phyloP scores from a whole-genome alignment of 1,284 basidiomycete species.

The Lentinus polychrous region DNA sequence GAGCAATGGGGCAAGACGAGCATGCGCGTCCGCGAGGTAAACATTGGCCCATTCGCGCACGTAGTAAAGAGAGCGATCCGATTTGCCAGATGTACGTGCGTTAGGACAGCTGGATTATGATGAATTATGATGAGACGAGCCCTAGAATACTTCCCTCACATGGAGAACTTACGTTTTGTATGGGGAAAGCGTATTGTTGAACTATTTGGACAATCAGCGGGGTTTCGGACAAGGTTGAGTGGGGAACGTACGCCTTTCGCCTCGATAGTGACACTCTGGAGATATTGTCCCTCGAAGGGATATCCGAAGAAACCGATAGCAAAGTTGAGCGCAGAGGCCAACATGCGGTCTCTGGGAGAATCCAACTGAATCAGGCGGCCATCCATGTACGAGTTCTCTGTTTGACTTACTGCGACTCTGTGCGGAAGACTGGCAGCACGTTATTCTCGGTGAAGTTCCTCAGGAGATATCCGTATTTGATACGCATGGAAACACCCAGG shows the following conservation, averaged over 20 bases:
- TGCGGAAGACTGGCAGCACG: conserved; percentile 79
- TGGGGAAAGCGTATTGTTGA: conserved; percentile 77
- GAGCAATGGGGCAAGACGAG: conserved; percentile 54
- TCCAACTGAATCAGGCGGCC: conserved; percentile 8
- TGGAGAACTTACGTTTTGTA: conserved; percentile 49
- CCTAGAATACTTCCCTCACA: neutral
- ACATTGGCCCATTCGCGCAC: conserved; percentile 57
- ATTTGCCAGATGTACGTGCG: conserved; percentile 38
- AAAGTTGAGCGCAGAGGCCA: conserved; percentile 78
- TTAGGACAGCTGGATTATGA: conserved; percentile 49
- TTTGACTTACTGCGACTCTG: conserved; percentile 69
- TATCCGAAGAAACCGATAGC: conserved; percentile 85
- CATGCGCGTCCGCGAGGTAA: conserved; percentile 63
- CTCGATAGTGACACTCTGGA: conserved; percentile 79
- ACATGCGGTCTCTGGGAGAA: conserved; percentile 64
- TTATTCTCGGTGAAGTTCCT: conserved; percentile 72
- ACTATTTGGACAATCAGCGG: conserved; percentile 29
- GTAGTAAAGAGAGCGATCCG: conserved; percentile 52
- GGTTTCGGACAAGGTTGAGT: conserved; percentile 1
- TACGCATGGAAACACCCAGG: conserved; percentile 62
- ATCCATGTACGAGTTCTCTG: conserved; percentile 8
- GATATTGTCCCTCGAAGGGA: conserved; percentile 71
- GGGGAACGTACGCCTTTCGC: conserved; percentile 41
- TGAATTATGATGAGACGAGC: conserved; percentile 1
- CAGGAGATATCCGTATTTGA: conserved; percentile 72